Conservation (phyloP, 306 rosid genomes). For the Acacia crassicarpa region DNA sequence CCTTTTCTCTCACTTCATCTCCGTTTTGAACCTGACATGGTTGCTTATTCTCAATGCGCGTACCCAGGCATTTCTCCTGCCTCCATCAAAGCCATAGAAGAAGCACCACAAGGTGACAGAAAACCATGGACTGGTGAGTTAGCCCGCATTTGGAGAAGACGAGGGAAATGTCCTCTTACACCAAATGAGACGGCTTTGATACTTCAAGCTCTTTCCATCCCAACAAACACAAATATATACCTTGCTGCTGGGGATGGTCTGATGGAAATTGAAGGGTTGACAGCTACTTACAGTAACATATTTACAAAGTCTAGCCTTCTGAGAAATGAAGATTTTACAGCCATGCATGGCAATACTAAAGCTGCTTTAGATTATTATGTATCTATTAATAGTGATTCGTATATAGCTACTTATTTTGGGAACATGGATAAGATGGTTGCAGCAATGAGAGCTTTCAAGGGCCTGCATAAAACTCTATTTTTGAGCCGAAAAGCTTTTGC, state of each 20-base stretch:
- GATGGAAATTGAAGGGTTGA: conserved; percentile 82
- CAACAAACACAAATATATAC: conserved; percentile 72
- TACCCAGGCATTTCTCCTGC: conserved; percentile 63
- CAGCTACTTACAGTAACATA: conserved; percentile 57
- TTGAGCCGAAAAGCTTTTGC: conserved; percentile 81
- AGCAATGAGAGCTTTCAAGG: conserved; percentile 83
- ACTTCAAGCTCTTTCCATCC: conserved; percentile 72
- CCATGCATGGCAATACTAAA: conserved; percentile 96
- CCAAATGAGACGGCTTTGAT: conserved; percentile 84
- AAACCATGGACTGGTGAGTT: conserved; percentile 90
- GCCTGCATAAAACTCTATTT: conserved; percentile 70
- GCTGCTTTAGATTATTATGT: conserved; percentile 92
- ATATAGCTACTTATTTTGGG: conserved; percentile 84
- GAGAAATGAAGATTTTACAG: conserved; percentile 71
- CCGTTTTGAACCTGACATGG: conserved; percentile 96
- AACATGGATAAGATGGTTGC: conserved; percentile 99
- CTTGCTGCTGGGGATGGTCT: conserved; percentile 93
- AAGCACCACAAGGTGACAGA: conserved; percentile 59
- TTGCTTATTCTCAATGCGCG: conserved; percentile 90
- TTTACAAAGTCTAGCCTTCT: conserved; percentile 82
- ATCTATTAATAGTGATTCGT: conserved; percentile 84
- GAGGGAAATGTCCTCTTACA: conserved; percentile 90
- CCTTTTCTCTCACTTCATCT: conserved; percentile 91
- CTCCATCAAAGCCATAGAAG: conserved; percentile 68
- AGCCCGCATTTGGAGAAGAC: conserved; percentile 72